phyloP scores from a whole-genome alignment of 2,329 filamentous ascomycete species.

The Trichophyton simii region DNA sequence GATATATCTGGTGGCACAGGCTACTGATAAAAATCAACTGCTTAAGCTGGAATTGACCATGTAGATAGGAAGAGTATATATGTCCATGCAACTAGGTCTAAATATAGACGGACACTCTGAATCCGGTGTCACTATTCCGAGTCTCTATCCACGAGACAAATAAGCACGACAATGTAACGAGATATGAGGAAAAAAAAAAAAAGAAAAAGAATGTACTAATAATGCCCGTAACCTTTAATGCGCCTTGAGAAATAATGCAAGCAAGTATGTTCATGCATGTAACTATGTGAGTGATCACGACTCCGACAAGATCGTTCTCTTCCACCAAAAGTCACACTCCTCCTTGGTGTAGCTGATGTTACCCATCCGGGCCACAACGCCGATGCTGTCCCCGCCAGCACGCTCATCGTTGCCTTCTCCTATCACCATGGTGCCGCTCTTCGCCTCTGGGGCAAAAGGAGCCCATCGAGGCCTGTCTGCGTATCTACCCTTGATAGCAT shows the following conservation, averaged over 20 bases:
- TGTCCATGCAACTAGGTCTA: neutral
- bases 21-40: slow-evolving; percentile 7
- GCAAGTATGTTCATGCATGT: neutral
- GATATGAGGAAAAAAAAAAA: too few relatives aligned
- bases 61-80: neutral
- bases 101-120: neutral
- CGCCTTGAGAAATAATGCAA: neutral
- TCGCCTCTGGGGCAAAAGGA: slow-evolving; percentile 18
- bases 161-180: neutral
- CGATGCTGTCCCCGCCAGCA: slow-evolving; percentile 30
- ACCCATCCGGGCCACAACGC: slow-evolving; percentile 29
- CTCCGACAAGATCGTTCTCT: slow-evolving; percentile 13
- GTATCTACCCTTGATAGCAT: slow-evolving; percentile 22
- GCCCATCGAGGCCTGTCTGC: slow-evolving; percentile 27
- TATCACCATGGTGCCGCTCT: slow-evolving; percentile 32
- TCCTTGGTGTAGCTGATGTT: slow-evolving; percentile 32
- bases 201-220: neutral
- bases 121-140: too few relatives aligned
- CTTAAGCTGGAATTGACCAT: neutral
- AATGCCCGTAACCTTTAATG: neutral
- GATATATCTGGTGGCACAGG: slow-evolving; percentile 59
- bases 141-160: too few relatives aligned
- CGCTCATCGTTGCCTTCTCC: slow-evolving; percentile 40
- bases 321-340: slow-evolving; percentile 39
- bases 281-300: slow-evolving; percentile 8